Evolutionary conservation across 1,284 basidiomycete genomes (phyloP), one percentile per base, ranked within the genome.

Genomic region (Blastosporella zonata): DNA sequence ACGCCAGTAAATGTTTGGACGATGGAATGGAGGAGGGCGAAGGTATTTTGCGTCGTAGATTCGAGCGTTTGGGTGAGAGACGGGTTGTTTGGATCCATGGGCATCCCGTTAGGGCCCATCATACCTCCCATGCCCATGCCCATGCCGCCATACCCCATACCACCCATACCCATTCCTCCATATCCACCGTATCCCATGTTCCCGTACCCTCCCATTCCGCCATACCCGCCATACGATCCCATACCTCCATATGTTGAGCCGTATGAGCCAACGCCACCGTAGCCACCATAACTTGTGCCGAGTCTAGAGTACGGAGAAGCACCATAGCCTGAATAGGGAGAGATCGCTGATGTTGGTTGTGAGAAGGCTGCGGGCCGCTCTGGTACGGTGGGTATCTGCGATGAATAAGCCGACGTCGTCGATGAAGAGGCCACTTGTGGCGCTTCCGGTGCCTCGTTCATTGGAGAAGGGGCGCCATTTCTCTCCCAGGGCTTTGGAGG

Each of bases 1-100:
- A 99, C 88, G 10, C 95, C 95, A 0, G 88, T 84, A 67, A 99
- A 97, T 1, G 96, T 97, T 56, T 94, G 92, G 36, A 99, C 96
- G 63, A 99, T 90, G 28, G 88, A 90, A 61, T 97, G 93, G 39
- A 99, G 77, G 49, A 99, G 84, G 15, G 90, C 81, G 60, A 99
- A 99, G 0, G 95, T 97, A 45, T 92, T 88, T 52, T 92, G 88
- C 0, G 95, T 98, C 10, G 90, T 90, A 7, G 84, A 71, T 70
- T 96, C 92, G 58, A 97, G 85, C 0, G 91, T 85, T 61, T 93
- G 91, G 0, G 93, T 87, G 53, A 97, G 81, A 3, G 86, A 84
- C 0, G 69, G 72, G 39, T 70, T 65, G 38, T 74, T 73, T 42
- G 77, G 71, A 58, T 80, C 80, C 59, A 79, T 69, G 49, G 74